A percentile compares a stretch with the other conserved stretches of the same genome.
These are phyloP conservation scores for Mycena vitilis DNA, from an alignment of 768 basidiomycete species.

Conservation along the genomic window DNA sequence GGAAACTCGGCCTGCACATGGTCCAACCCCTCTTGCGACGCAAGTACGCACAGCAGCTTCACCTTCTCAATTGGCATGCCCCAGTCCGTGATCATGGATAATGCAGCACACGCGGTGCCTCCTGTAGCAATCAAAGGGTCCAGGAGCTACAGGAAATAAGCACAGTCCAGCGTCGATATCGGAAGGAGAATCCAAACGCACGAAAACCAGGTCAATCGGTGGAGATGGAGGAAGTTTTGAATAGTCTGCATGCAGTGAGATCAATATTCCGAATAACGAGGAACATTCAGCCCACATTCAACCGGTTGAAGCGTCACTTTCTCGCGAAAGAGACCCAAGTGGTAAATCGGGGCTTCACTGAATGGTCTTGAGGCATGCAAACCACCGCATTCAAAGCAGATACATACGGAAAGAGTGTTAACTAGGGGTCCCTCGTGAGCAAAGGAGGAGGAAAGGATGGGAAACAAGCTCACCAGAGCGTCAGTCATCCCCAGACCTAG, in stretches of 20 bases:
- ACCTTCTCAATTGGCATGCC: conserved; percentile 80
- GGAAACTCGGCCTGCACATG: conserved; percentile 77
- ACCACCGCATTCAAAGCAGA: background rate
- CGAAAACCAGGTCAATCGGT: conserved; percentile 83
- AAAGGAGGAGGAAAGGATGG: background rate
- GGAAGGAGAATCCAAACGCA: background rate
- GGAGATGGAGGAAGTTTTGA: conserved; percentile 86
- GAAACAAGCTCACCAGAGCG: conserved; percentile 62
- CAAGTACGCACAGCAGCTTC: conserved; percentile 87
- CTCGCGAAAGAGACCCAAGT: conserved; percentile 91
- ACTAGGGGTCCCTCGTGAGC: conserved; percentile 41
- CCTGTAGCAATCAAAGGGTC: conserved; percentile 97
- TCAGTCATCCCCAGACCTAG: conserved; percentile 84
- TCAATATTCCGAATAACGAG: background rate
- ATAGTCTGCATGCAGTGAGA: conserved; percentile 67
- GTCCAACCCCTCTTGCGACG: conserved; percentile 77
- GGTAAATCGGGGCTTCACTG: conserved; percentile 87
- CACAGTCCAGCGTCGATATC: background rate
- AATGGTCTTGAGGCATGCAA: conserved; percentile 10
- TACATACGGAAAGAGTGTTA: conserved; percentile 86
- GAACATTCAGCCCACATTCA: conserved; percentile 69
- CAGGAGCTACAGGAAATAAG: conserved; percentile 56
- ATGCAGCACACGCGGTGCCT: conserved; percentile 89
- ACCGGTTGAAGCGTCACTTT: conserved; percentile 90
- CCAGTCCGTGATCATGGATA: conserved; percentile 89